These are phyloP conservation scores for Oehlia diaphana DNA, from an alignment of 192 early-diverging fungal genomes.

Conservation along the genomic window DNA sequence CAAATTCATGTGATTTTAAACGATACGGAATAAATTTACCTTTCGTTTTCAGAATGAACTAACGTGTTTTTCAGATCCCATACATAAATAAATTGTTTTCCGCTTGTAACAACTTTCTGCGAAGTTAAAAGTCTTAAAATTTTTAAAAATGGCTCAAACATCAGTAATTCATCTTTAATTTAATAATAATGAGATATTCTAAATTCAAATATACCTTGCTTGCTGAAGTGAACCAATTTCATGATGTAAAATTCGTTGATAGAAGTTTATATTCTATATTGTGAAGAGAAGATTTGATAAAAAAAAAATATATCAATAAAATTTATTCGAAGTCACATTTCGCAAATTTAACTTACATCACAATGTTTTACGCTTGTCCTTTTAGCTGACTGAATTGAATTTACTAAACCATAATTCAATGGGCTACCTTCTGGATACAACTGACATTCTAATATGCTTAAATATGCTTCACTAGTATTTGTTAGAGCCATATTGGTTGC, in stretches of 20 bases:
- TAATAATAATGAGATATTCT: not conserved
- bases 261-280: not conserved
- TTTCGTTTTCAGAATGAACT: not conserved
- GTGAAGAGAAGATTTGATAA: not conserved
- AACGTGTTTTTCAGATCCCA: conserved; percentile 7
- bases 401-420: not conserved
- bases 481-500: not conserved
- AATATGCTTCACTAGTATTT: not conserved
- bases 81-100: not conserved
- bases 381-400: not conserved
- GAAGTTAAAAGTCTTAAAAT: not conserved
- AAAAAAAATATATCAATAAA: not conserved
- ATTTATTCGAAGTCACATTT: too few relatives aligned
- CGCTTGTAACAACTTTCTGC: not conserved
- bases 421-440: not conserved
- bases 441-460: not conserved
- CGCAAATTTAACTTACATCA: not conserved
- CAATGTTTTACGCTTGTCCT: not conserved
- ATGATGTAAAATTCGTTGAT: conserved; percentile 7
- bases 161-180: not conserved
- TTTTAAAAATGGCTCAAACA: not conserved
- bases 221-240: not conserved
- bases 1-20: not conserved
- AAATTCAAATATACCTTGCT: not conserved
- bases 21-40: not conserved